Evolutionary conservation across 495 filamentous ascomycete genomes (phyloP), one percentile per base, ranked within the genome.

Genomic region (Penicillium pancosmium): DNA sequence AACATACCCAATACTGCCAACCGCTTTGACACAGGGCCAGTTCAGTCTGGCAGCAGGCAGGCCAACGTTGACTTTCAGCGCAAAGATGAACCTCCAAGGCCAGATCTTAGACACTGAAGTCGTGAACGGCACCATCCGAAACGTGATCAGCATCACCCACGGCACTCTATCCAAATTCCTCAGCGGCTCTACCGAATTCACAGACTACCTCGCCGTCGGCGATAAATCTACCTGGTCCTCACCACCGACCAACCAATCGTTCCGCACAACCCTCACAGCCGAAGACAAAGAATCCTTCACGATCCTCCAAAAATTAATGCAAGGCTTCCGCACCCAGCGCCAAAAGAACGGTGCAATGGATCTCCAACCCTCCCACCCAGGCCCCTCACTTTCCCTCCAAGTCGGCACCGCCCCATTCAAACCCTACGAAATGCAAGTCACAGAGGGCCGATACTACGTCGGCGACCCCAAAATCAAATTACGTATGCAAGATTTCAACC

Each of bases 31-130:
- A 1, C 75, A 82, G 11, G 67, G 77, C 0, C 70, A 84, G 44
- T 89, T 95, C 74, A 93, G 91, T 64, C 75, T 98, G 36, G 82
- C 78, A 0, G 70, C 81, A 5, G 76, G 84, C 38, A 80, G 87
- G 23, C 88, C 89, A 0, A 88, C 86, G 23, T 73, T 98, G 52
- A 96, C 93, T 1, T 92, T 97, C 70, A 94, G 90, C 62, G 86
- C 88, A 4, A 86, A 83, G 54, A 74, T 97, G 50, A 79, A 85
- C 63, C 73, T 79, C 16, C 73, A 82, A 4, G 94, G 92, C 10
- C 73, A 86, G 6, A 71, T 95, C 18, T 62, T 92, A 9, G 88
- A 93, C 3, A 78, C 73, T 13, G 86, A 84, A n/a, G 80, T 98
- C 38, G 76, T 81, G 4, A 86, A 89, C n/a, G 91, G 89, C 3